Evolutionary conservation across 176 grass and related monocot species (phyloP).

Genomic region (Juncus inflexus): DNA sequence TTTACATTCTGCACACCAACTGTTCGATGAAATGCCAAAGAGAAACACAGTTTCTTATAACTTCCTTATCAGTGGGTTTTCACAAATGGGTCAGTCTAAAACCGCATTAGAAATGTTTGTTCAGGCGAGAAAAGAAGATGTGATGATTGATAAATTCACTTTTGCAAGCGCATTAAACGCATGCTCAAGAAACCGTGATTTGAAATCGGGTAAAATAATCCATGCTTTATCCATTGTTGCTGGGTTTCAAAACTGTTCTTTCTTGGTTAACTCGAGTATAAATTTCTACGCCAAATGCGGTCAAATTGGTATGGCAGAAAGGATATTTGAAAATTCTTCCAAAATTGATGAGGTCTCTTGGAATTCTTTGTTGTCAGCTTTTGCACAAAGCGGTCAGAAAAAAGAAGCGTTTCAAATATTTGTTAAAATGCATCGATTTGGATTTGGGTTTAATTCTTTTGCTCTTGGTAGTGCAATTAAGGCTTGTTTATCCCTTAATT

Average conservation of each 20-base stretch:
- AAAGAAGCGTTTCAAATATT: conserved; percentile 40
- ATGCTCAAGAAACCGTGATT: conserved; percentile 27
- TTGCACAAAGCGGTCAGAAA: conserved; percentile 18
- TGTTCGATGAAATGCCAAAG: conserved; percentile 62
- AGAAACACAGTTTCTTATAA: conserved; percentile 58
- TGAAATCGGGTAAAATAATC: conserved; percentile 36
- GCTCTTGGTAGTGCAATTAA: conserved; percentile 71
- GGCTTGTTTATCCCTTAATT: conserved; percentile 25
- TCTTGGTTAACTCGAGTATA: conserved; percentile 52
- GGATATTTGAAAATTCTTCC: conserved; percentile 31
- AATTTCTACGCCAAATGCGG: conserved; percentile 63
- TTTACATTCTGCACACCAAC: conserved; percentile 4
- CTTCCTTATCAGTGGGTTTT: conserved; percentile 43
- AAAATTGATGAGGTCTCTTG: conserved; percentile 52
- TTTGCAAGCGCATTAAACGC: conserved; percentile 34
- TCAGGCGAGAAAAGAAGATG: conserved; percentile 4
- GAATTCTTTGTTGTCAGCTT: conserved; percentile 57
- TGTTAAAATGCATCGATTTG: conserved; percentile 31
- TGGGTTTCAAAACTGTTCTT: conserved; percentile 25
- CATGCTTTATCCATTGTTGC: conserved; percentile 37
- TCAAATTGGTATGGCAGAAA: conserved; percentile 33
- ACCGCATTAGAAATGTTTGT: conserved; percentile 27
- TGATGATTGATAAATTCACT: conserved; percentile 46
- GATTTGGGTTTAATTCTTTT: conserved; percentile 48
- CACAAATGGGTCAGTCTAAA: conserved; percentile 10